phyloP scores from a whole-genome alignment of 345 rosid genomes.

The Brassica rapa region DNA sequence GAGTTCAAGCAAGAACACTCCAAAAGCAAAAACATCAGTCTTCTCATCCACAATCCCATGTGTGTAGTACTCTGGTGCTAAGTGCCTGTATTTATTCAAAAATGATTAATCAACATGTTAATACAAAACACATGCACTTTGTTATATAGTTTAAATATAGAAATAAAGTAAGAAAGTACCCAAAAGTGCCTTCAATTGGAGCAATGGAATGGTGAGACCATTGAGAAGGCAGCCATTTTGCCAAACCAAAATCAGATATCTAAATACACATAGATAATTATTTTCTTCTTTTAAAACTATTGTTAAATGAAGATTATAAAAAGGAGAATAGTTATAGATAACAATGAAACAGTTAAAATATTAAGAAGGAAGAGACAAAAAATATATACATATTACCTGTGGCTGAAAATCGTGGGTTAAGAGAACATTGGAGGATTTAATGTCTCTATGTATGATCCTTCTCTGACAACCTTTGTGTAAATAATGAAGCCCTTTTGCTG shows the following conservation, averaged over 20 bases:
- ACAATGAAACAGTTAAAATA: not conserved
- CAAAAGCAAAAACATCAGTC: slow-evolving; percentile 95
- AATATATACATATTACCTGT: slow-evolving; percentile 41
- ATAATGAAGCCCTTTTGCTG: slow-evolving; percentile 85
- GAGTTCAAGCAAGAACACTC: slow-evolving; percentile 84
- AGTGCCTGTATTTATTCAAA: slow-evolving; percentile 55
- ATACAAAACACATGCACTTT: not conserved
- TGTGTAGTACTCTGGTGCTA: slow-evolving; percentile 94
- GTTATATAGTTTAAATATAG: slow-evolving; percentile 4
- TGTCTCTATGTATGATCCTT: slow-evolving; percentile 94
- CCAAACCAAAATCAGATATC: slow-evolving; percentile 97
- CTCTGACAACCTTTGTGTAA: slow-evolving; percentile 90
- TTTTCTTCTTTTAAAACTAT: not conserved
- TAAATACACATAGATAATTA: slow-evolving; percentile 21
- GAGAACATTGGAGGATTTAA: slow-evolving; percentile 86
- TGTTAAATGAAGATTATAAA: not conserved
- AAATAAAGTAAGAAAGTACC: slow-evolving; percentile 48
- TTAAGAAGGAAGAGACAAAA: not conserved
- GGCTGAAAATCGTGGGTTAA: slow-evolving; percentile 81
- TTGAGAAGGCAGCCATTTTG: slow-evolving; percentile 98
- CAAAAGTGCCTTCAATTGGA: slow-evolving; percentile 99
- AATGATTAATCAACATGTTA: slow-evolving; percentile 2
- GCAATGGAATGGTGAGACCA: slow-evolving; percentile 98
- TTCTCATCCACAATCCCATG: slow-evolving; percentile 99
- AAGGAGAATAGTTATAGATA: not conserved